Percentiles rank a stretch among this genome's conserved stretches.
phyloP scores from a whole-genome alignment of 2,329 filamentous ascomycete genomes.

The Colletotrichum spaethianum region DNA sequence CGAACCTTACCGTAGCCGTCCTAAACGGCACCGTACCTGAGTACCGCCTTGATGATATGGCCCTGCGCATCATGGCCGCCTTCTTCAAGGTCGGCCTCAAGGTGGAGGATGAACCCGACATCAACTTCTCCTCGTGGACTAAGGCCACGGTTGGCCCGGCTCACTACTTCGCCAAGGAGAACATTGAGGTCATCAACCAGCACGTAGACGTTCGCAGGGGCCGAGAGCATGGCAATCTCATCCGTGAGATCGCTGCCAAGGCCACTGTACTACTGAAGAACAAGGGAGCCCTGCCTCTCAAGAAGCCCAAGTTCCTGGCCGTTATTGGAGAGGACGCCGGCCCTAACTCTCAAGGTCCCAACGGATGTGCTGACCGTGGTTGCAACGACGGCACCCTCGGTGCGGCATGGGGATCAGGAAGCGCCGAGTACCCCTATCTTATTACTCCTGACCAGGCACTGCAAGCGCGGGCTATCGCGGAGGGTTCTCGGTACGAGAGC shows the following conservation, averaged over 20 bases:
- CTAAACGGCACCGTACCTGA: conserved; percentile 91
- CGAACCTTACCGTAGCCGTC: conserved; percentile 89
- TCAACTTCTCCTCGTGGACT: conserved; percentile 94
- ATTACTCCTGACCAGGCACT: conserved; percentile 81
- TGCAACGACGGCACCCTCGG: conserved; percentile 75
- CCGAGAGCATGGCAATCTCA: conserved; percentile 72
- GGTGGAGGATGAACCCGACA: conserved; percentile 61
- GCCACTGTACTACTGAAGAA: conserved; percentile 95
- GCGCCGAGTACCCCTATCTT: conserved; percentile 78
- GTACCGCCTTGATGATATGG: conserved; percentile 93
- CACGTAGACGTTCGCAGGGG: conserved; percentile 87
- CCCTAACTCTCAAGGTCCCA: conserved; percentile 80
- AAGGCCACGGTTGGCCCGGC: conserved; percentile 79
- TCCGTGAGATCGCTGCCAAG: conserved; percentile 83
- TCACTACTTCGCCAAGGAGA: conserved; percentile 74
- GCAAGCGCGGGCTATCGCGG: conserved; percentile 71
- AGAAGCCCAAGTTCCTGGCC: conserved; percentile 80
- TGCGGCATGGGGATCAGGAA: conserved; percentile 86
- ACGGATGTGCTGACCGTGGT: conserved; percentile 80
- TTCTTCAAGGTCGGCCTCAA: conserved; percentile 77
- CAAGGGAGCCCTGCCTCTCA: conserved; percentile 80
- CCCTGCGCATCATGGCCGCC: conserved; percentile 82
- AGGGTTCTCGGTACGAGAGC: conserved; percentile 74
- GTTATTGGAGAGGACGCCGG: conserved; percentile 89
- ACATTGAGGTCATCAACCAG: conserved; percentile 79